Base-by-base conservation (phyloP, 345 rosid genomes). In the Murraya paniculata region DNA sequence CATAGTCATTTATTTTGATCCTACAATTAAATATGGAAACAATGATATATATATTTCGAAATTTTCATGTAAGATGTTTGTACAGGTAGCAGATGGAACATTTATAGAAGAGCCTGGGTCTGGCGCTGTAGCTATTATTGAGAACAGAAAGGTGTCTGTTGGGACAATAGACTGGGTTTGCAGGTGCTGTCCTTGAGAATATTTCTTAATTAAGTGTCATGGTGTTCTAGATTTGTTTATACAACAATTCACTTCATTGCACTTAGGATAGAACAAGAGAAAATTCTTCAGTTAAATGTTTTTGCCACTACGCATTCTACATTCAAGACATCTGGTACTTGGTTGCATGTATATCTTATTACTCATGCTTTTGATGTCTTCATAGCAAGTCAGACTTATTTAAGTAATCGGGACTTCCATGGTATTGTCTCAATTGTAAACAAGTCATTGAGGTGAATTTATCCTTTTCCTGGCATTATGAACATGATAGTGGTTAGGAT, bases 91-190 rank as follows among this genome's bases (percentile, higher is more conserved):
- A 55, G 96, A 90, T 81, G 99, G 97, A 68, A 93, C 98, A 73
- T 95, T 88, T 84, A 64, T 82, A 39, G 98, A 95, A 86, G 99
- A 93, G 83, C 97, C 99, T 78, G 99, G 99, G 38, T 95, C 95
- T 81, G 99, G 99, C 36, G 91, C 96, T 5, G 85, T 88, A 55
- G 99, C 97, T 67, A 80, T 84, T 9, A 80, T 95, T 65, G 91
- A 87, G 71, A 83, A 84, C 78, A 92, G 81, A 80, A 91, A 83
- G 80, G 97, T 95, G 69, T 84, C 94, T 67, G 95, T 95, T 83
- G 99, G 99, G 81, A 93, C 95, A 68, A 73, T 91, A 45, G 97
- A 95, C 45, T 95, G 99, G 98, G 87, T 95, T 81, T 85, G 71
- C 72, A 92, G 99, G 99, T 95, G 85, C 30, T 74, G 8, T 79